Conservation (phyloP, 306 rosid species). For the Pueraria montana region DNA sequence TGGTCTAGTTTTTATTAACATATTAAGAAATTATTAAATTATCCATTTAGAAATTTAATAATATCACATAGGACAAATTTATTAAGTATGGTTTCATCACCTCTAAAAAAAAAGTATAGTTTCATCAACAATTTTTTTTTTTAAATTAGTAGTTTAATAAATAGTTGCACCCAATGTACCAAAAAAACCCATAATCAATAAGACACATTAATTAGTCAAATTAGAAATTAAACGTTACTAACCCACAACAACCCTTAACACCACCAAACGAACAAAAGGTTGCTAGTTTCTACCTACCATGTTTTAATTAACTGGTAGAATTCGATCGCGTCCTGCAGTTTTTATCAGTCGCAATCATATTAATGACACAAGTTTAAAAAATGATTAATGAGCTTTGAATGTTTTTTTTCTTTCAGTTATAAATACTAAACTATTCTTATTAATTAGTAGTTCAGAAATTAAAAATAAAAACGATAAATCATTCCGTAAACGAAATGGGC, state of each 20-base stretch:
- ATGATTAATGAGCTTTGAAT: background rate
- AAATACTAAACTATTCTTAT: background rate
- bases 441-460: background rate
- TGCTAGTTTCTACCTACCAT: background rate
- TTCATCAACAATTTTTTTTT: background rate
- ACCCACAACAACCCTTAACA: background rate
- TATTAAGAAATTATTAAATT: too few relatives aligned
- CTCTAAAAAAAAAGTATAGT: too few relatives aligned
- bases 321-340: background rate
- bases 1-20: background rate
- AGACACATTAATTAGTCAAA: background rate
- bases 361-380: background rate
- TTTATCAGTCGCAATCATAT: background rate
- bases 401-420: background rate
- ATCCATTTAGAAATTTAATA: too few relatives aligned
- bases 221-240: background rate
- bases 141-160: background rate
- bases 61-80: background rate
- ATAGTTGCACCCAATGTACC: background rate
- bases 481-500: background rate
- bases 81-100: background rate
- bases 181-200: background rate
- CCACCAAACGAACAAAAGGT: background rate
- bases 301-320: too few relatives aligned
- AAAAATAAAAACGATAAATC: background rate